Base-by-base conservation (phyloP, 768 basidiomycete genomes). In the Tylopilus sp. region DNA sequence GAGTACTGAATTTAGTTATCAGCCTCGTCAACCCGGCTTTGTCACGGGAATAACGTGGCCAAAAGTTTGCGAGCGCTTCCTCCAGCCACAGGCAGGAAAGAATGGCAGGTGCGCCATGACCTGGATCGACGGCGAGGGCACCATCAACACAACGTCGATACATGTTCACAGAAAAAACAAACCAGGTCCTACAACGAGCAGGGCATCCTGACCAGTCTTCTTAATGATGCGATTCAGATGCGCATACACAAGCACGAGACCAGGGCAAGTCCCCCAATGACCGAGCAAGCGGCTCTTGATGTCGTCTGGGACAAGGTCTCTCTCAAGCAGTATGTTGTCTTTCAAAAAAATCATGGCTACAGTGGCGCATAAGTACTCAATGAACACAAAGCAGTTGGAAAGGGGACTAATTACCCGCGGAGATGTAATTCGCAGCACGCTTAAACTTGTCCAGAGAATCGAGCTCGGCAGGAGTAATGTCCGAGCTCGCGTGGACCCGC, bases 11-110 rank as follows among this genome's bases (percentile, higher is more conserved):
- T 20, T 75, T 73, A 5, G 81, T 74, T 56, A 92, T 80, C 58
- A 94, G 84, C 48, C 78, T 80, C 42, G 81, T 71, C 33, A 90
- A 74, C 6, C 89, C 90, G 6, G 55, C 59, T 51, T 66, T 69
- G 57, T 86, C 77, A 23, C 79, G 81, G 15, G 80, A 71, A 56
- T 83, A 82, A 48, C 75, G 70, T 2, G 82, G 82, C 57, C 78
- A 72, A 64, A 86, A 88, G 3, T 58, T 64, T 15, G 76, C 69
- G 18, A 88, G 73, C 2, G 89, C 82, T 50, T 86, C 84, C 68
- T 97, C 93, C 53, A 94, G 73, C 85, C 87, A 95, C 7, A 94
- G 79, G 57, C 83, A 85, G 10, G 91, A 79, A n/a, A 97, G 79
- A 23, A 95, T 79, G 22, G 82, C 91, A 20, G 93, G 93, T 6